phyloP scores from a whole-genome alignment of 345 rosid genomes.

The Ailanthus altissimus region DNA sequence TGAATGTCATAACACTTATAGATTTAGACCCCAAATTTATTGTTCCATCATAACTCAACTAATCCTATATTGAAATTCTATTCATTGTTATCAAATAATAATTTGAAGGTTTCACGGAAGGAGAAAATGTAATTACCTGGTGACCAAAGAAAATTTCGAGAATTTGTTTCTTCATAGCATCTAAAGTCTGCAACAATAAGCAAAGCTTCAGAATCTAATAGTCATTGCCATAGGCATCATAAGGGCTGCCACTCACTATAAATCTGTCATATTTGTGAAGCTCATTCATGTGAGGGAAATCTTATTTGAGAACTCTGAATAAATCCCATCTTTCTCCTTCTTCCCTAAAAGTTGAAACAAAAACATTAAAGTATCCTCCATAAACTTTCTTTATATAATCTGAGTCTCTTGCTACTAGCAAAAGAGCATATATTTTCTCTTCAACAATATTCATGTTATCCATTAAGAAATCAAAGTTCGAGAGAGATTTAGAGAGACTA shows the following conservation, averaged over 20 bases:
- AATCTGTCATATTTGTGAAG: slow-evolving; percentile 72
- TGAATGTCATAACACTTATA: too few species aligned
- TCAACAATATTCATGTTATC: slow-evolving; percentile 12
- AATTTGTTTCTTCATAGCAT: slow-evolving; percentile 71
- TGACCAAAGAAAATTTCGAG: slow-evolving; percentile 96
- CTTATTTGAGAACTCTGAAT: slow-evolving; percentile 71
- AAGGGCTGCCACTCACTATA: slow-evolving; percentile 81
- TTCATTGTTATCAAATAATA: background rate
- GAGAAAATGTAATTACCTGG: slow-evolving; percentile 52
- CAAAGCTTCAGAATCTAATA: slow-evolving; percentile 77
- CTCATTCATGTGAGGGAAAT: slow-evolving; percentile 67
- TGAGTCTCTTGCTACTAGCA: slow-evolving; percentile 73
- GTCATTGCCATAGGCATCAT: slow-evolving; percentile 67
- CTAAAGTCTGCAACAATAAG: slow-evolving; percentile 57
- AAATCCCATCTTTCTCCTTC: slow-evolving; percentile 84
- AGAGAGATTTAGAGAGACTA: too few species aligned
- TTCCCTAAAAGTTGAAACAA: slow-evolving; percentile 64
- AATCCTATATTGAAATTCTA: too few species aligned
- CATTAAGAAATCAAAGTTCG: background rate
- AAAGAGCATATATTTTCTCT: slow-evolving; percentile 51
- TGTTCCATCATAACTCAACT: too few species aligned
- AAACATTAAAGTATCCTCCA: slow-evolving; percentile 87
- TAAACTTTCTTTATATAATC: slow-evolving; percentile 66
- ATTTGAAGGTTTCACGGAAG: background rate
- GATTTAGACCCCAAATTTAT: too few species aligned